Evolutionary conservation across 306 rosid species (phyloP), one percentile per base, ranked within the genome.

Genomic region (Ormosia semicastrata): DNA sequence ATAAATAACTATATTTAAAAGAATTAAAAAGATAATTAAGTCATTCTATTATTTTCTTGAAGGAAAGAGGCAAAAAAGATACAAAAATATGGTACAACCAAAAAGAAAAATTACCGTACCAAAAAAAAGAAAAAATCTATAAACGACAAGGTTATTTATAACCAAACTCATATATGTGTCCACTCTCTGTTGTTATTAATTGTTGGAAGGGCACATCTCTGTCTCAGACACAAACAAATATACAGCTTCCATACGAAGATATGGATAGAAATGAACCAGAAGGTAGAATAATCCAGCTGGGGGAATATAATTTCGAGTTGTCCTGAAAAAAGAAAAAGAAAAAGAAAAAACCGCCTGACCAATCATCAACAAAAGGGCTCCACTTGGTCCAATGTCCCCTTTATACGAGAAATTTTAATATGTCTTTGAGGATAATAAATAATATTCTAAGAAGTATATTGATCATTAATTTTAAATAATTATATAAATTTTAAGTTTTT

Each of bases 361-460:
- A 69, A 62, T 57, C 80, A 57, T 87, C 79, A 71, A 70, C 32
- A 66, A 13, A 34, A 68, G 77, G 91, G 84, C 79, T 80, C 90
- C 91, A 84, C 87, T 10, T 62, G 57, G 17, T n/a, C 53, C 87
- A 37, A 47, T 66, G 41, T 52, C 74, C 37, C 36, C 1, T 24
- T 24, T 24, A 24, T 24, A 24, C 24, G 24, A 24, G 24, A 24
- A 24, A 24, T 24, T 24, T 24, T 24, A 24, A 24, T 24, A 24
- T 24, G 24, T 24, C 1, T 24, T 1, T n/a, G n/a, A n/a, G n/a
- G n/a, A n/a, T 1, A 24, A 24, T 24, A 24, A 24, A 24, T 24
- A 24, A 24, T 24, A 1, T 24, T 24, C 24, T 24, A 24, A 24
- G 24, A 24, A 24, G 24, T 24, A 24, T 24, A 24, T 24, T 24